Evolutionary conservation across 306 rosid species (phyloP).

Genomic region (Adenanthera pavonina): DNA sequence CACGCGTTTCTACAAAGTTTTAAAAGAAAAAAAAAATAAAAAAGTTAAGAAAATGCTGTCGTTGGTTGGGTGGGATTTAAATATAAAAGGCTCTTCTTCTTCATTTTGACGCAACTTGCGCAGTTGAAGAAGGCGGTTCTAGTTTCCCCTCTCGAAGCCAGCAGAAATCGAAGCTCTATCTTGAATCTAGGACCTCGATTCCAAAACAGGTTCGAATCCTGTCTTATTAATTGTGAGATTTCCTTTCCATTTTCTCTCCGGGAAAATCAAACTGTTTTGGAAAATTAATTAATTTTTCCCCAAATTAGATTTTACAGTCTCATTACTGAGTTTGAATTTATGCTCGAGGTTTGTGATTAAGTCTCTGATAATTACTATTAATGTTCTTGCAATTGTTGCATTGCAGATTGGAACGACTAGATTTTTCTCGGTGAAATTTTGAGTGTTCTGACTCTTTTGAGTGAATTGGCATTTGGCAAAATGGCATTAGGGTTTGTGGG

Average conservation of each 20-base stretch:
- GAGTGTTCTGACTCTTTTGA: slow-evolving; percentile 24
- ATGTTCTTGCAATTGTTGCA: background rate
- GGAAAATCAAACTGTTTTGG: background rate
- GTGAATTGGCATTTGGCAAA: slow-evolving; percentile 29
- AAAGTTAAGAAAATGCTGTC: background rate
- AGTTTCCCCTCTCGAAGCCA: background rate
- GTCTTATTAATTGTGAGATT: background rate
- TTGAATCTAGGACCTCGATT: background rate
- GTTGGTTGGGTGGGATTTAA: background rate
- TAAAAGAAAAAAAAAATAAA: background rate
- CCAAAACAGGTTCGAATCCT: slow-evolving; percentile 18
- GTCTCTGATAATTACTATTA: background rate
- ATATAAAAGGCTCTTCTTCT: slow-evolving; percentile 11
- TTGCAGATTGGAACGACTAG: slow-evolving; percentile 19
- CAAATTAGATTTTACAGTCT: background rate
- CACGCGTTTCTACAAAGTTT: slow-evolving; percentile 40
- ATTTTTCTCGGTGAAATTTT: slow-evolving; percentile 24
- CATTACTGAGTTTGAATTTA: background rate
- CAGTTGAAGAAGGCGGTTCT: slow-evolving; percentile 12
- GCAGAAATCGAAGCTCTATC: slow-evolving; percentile 25
- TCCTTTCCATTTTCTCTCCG: background rate
- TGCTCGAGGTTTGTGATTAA: background rate
- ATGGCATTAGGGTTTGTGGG: slow-evolving; percentile 55
- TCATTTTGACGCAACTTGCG: slow-evolving; percentile 6
- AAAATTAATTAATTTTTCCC: slow-evolving; percentile 23